Conservation (phyloP, 192 early-diverging fungal genomes). For the Lunasporangiospora selenospora region DNA sequence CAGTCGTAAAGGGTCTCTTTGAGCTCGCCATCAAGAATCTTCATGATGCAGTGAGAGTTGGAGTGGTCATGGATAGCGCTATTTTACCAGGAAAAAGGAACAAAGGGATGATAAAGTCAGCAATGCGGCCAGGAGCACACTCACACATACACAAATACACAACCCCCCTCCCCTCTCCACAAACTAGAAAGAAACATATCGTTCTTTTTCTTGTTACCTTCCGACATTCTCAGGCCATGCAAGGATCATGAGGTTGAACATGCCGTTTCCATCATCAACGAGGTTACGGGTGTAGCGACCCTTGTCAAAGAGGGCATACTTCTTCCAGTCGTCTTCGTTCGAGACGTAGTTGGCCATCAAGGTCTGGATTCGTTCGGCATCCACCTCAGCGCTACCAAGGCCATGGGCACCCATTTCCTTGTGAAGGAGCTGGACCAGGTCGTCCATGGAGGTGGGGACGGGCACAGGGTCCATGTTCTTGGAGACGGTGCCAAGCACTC, state of each 20-base stretch:
- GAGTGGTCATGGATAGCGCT: slow-evolving; percentile 94
- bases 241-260: slow-evolving; percentile 92
- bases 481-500: neutral
- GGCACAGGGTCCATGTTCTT: slow-evolving; percentile 6
- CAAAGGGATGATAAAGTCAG: neutral
- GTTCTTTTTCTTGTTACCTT: slow-evolving; percentile 52
- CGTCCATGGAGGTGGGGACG: slow-evolving; percentile 42
- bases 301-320: slow-evolving; percentile 78
- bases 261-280: slow-evolving; percentile 90
- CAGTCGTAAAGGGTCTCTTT: slow-evolving; percentile 80
- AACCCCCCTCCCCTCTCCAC: no score
- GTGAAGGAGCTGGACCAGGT: slow-evolving; percentile 59
- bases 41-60: slow-evolving; percentile 92
- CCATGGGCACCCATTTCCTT: slow-evolving; percentile 58
- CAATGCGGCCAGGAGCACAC: no score
- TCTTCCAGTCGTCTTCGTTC: slow-evolving; percentile 74
- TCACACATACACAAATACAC: no score
- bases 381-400: slow-evolving; percentile 60
- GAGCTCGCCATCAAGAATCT: slow-evolving; percentile 83
- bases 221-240: slow-evolving; percentile 79
- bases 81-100: slow-evolving; percentile 7
- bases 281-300: slow-evolving; percentile 86
- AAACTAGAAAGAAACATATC: no score
- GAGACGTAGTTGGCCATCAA: slow-evolving; percentile 76
- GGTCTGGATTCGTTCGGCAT: slow-evolving; percentile 60